phyloP scores from a whole-genome alignment of 2,329 filamentous ascomycete species.

The Xylaria hypoxylon region DNA sequence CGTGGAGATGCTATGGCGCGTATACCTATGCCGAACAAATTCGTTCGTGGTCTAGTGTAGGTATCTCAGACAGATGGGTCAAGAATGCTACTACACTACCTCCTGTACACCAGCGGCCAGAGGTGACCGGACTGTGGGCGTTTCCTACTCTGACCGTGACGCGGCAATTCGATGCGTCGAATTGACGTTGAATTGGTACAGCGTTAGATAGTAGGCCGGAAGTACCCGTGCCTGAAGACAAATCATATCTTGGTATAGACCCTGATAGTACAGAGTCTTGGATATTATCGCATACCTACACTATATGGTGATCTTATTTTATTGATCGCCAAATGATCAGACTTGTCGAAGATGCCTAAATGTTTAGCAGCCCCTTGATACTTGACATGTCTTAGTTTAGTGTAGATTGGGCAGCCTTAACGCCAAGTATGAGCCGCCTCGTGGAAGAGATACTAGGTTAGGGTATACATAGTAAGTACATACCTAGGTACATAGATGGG shows the following conservation, averaged over 20 bases:
- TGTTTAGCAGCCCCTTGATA: slow-evolving; percentile 16
- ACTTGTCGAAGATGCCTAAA: slow-evolving; percentile 6
- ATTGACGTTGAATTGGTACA: neutral
- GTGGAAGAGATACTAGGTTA: neutral
- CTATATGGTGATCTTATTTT: slow-evolving; percentile 30
- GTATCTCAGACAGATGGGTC: slow-evolving; percentile 19
- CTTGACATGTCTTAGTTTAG: neutral
- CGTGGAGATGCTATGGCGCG: neutral
- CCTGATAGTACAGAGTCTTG: neutral
- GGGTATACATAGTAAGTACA: no score
- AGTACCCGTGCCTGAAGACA: slow-evolving; percentile 8
- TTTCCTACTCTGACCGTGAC: slow-evolving; percentile 19
- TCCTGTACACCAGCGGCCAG: slow-evolving; percentile 4
- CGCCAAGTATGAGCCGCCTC: slow-evolving; percentile 4
- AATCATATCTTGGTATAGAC: slow-evolving; percentile 13
- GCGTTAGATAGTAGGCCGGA: neutral
- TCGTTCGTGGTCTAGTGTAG: slow-evolving; percentile 9
- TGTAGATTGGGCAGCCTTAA: slow-evolving; percentile 1
- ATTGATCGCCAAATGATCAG: neutral
- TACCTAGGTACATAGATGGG: no score
- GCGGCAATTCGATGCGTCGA: slow-evolving; percentile 29
- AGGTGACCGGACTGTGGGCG: slow-evolving; percentile 16
- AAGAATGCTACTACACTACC: slow-evolving; percentile 1
- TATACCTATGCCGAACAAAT: slow-evolving; percentile 14
- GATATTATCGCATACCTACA: neutral